These are phyloP conservation scores for Xerocomellus intermedius DNA, from an alignment of 768 basidiomycete genomes.

Conservation along the genomic window DNA sequence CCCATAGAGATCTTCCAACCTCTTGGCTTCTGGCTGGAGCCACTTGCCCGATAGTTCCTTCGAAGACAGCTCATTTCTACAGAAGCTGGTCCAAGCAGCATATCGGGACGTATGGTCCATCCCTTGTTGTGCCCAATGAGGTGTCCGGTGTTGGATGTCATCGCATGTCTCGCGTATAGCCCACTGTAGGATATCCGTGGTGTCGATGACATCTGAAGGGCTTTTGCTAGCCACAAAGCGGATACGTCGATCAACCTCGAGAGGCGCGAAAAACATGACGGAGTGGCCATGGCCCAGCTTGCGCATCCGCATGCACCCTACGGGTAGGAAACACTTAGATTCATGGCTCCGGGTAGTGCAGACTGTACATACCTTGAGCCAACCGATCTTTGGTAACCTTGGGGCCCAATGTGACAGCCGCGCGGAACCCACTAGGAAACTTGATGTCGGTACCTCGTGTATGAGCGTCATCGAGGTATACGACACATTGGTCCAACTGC, in stretches of 20 bases:
- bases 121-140: too few relatives aligned
- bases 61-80: too few relatives aligned
- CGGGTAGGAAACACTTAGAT: conserved; percentile 5
- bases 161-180: too few relatives aligned
- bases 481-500: conserved; percentile 34
- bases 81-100: too few relatives aligned
- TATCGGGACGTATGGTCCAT: too few relatives aligned
- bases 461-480: conserved; percentile 20
- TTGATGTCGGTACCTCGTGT: conserved; percentile 21
- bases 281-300: conserved; percentile 48
- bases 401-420: conserved; percentile 15
- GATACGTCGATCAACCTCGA: conserved; percentile 42
- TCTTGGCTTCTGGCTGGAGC: too few relatives aligned
- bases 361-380: conserved; percentile 8
- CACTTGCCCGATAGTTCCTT: too few relatives aligned
- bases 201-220: too few relatives aligned
- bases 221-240: conserved; percentile 18
- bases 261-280: conserved; percentile 48
- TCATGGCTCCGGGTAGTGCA: too few relatives aligned
- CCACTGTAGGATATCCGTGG: too few relatives aligned
- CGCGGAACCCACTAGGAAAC: conserved; percentile 15
- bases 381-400: conserved; percentile 19
- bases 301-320: conserved; percentile 57
- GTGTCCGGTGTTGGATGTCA: too few relatives aligned
- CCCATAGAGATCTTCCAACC: too few relatives aligned